Evolutionary conservation across 192 early-diverging fungal species (phyloP), one percentile per base, ranked within the genome.

Genomic region (Umbelopsis ramanniana): DNA sequence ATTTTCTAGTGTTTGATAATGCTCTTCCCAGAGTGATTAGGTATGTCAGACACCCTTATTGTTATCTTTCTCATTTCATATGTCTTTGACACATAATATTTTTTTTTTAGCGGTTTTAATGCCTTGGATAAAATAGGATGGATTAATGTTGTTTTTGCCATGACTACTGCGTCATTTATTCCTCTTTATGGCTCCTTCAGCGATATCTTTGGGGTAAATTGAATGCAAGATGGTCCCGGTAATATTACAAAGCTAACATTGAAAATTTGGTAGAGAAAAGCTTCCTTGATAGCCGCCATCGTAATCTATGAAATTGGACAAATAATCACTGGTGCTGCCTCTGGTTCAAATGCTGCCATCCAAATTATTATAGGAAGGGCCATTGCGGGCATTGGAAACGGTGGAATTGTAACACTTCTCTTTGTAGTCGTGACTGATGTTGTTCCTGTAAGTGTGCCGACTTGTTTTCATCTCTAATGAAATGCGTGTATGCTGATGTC

Each of bases 381-480:
- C 0, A 89, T 97, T 73, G 90, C 91, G 37, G 94, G 94, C 6
- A 77, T 96, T 53, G 96, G 96, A 37, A 93, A 90, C 33, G 92
- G 91, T 19, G 90, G 93, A 17, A 86, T 96, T 33, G 78, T 93
- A 69, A 77, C 88, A 3, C 74, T 93, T 60, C 85, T 89, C 22
- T 79, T 93, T 26, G 89, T 95, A 33, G 90, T 96, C 22, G 84
- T 96, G 23, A 82, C 91, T 4, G 96, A 96, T 76, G 88, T 97
- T 74, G 88, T 96, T 38, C 82, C 89, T 22, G 69, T 89, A 33
- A 55, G 33, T 63, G 14, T 50, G 11, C 3, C 48, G 14, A 4
- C 54, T 33, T 24, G 12, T 12, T 57, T n/a, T 7, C 4, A 29
- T 29, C 29, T 29, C 29, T 29, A 2, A 29, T 29, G 29, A 29